Percentiles rank a stretch among this genome's conserved stretches.
phyloP scores from a whole-genome alignment of 2,329 filamentous ascomycete genomes.

The Verticillium klebahnii region DNA sequence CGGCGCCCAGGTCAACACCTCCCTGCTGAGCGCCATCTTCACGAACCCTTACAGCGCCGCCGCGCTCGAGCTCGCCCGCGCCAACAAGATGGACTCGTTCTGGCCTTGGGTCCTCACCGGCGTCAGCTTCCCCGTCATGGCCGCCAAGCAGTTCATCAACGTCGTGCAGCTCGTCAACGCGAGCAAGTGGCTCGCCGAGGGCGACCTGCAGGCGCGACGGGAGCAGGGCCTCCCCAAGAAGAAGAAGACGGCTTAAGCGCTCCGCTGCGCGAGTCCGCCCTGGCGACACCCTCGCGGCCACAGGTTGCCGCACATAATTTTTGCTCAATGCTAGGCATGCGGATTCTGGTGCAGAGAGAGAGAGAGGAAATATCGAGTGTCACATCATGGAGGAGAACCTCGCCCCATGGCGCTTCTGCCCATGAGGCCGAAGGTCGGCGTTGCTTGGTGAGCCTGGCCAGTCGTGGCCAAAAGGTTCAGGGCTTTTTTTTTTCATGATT shows the following conservation, averaged over 20 bases:
- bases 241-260: constrained; percentile 17
- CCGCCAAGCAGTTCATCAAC: constrained; percentile 89
- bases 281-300: neutral
- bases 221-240: constrained; percentile 47
- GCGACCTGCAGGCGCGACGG: constrained; percentile 66
- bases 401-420: neutral
- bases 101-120: constrained; percentile 67
- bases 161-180: constrained; percentile 92
- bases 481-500: neutral
- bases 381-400: neutral
- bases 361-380: neutral
- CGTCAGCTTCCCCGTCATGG: constrained; percentile 82
- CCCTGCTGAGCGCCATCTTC: constrained; percentile 70
- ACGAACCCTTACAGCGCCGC: constrained; percentile 87
- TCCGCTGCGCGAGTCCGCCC: neutral
- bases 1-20: constrained; percentile 66
- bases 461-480: neutral
- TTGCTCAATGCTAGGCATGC: neutral
- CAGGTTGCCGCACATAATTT: neutral
- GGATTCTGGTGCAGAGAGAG: neutral
- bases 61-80: constrained; percentile 85
- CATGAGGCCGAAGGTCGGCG: neutral
- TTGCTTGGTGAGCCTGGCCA: neutral
- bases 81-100: constrained; percentile 84
- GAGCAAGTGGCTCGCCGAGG: constrained; percentile 85